A percentile compares a stretch with the other conserved stretches of the same genome.
These are phyloP conservation scores for Prunus fruticosa DNA, from an alignment of 306 rosid species.

Conservation along the genomic window DNA sequence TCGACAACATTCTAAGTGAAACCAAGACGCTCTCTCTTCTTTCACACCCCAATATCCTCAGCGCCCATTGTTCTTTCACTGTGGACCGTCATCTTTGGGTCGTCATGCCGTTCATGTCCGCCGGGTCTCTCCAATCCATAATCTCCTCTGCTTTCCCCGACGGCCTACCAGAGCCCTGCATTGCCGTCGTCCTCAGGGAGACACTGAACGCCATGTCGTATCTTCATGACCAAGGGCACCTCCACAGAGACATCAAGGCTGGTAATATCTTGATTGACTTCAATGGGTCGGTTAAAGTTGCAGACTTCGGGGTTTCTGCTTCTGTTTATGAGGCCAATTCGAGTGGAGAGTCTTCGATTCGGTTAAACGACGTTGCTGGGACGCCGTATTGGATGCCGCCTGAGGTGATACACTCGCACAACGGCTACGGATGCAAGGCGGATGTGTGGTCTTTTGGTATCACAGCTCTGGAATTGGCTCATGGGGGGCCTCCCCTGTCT, in stretches of 20 bases:
- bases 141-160: conserved; percentile 44
- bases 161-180: conserved; percentile 51
- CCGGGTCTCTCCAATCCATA: conserved; percentile 54
- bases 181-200: conserved; percentile 46
- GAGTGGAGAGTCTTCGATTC: conserved; percentile 19
- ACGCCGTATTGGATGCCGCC: conserved; percentile 77
- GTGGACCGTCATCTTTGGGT: conserved; percentile 61
- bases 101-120: conserved; percentile 71
- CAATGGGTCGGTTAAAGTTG: conserved; percentile 43
- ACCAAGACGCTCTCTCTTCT: conserved; percentile 45
- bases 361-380: conserved; percentile 41
- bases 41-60: conserved; percentile 62
- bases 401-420: conserved; percentile 58
- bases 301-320: conserved; percentile 51
- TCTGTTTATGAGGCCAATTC: conserved; percentile 40
- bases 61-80: conserved; percentile 62
- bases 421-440: conserved; percentile 53
- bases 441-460: conserved; percentile 84
- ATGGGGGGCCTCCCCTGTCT: conserved; percentile 58
- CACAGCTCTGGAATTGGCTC: no score
- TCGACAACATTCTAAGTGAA: conserved; percentile 45
- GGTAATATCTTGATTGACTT: conserved; percentile 60
- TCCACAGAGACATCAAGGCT: conserved; percentile 65
- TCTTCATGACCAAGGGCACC: conserved; percentile 66
- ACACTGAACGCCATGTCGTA: conserved; percentile 49